Evolutionary conservation across 2,329 filamentous ascomycete species (phyloP).

Genomic region (Lachnum nothofagi): DNA sequence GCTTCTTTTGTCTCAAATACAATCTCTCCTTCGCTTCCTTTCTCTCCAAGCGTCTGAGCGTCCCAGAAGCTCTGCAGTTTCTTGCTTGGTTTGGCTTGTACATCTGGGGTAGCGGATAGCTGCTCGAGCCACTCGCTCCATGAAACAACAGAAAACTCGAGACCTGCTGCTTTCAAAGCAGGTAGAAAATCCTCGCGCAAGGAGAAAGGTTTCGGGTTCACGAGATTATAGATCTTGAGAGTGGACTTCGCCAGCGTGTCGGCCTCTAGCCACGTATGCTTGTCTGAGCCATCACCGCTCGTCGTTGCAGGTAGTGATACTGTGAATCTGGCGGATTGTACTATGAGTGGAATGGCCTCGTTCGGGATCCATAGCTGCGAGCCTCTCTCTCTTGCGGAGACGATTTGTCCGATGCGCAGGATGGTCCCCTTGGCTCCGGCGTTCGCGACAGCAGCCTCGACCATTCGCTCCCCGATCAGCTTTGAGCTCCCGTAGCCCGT

Average conservation of each 20-base stretch:
- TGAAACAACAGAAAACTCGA: slow-evolving; percentile 41
- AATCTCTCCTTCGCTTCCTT: too few species aligned
- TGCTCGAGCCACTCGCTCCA: slow-evolving; percentile 41
- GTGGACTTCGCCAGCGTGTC: slow-evolving; percentile 39
- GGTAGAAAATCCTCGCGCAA: slow-evolving; percentile 50
- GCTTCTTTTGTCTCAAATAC: too few species aligned
- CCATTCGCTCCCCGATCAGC: slow-evolving; percentile 43
- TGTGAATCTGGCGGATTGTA: slow-evolving; percentile 41
- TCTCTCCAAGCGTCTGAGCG: too few species aligned
- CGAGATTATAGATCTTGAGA: slow-evolving; percentile 45
- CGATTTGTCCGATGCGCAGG: slow-evolving; percentile 46
- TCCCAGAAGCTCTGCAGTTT: slow-evolving; percentile 47
- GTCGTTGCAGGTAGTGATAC: slow-evolving; percentile 37
- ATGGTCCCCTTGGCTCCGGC: slow-evolving; percentile 33
- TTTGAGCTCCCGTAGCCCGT: slow-evolving; percentile 48
- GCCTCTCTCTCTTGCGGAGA: slow-evolving; percentile 37
- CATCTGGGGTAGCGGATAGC: slow-evolving; percentile 42
- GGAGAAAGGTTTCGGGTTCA: slow-evolving; percentile 43
- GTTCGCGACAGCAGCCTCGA: slow-evolving; percentile 31
- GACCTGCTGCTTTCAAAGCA: slow-evolving; percentile 39
- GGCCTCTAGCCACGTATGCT: slow-evolving; percentile 42
- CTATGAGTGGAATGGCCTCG: slow-evolving; percentile 48
- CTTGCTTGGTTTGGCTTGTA: slow-evolving; percentile 44
- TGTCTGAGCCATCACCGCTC: neutral
- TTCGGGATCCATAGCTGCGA: slow-evolving; percentile 46